Percentiles rank a stretch among this genome's conserved stretches.
phyloP scores from a whole-genome alignment of 495 filamentous ascomycete genomes.

The Trichocladium antarcticum region DNA sequence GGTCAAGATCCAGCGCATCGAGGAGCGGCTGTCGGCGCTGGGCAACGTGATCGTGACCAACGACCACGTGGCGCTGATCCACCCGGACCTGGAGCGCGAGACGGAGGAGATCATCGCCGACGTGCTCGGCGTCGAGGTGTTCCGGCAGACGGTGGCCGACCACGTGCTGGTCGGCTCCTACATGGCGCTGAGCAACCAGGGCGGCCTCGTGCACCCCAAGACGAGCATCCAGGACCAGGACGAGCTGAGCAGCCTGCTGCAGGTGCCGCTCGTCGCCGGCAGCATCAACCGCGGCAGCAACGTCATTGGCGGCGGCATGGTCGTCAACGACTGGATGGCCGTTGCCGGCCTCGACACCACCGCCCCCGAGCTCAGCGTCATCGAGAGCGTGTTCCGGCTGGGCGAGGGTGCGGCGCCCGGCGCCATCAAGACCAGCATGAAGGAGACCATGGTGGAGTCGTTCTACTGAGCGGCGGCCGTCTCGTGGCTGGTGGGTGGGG shows the following conservation, averaged over 20 bases:
- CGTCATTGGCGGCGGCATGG: constrained; percentile 96
- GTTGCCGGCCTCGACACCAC: constrained; percentile 96
- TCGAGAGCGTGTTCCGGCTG: constrained; percentile 88
- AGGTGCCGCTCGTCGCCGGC: constrained; percentile 91
- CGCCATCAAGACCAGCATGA: constrained; percentile 66
- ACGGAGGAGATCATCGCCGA: constrained; percentile 95
- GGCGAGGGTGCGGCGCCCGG: constrained; percentile 75
- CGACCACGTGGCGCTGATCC: constrained; percentile 91
- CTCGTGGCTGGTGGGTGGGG: neutral
- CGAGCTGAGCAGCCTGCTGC: constrained; percentile 83
- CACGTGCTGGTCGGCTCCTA: constrained; percentile 93
- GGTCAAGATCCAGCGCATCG: constrained; percentile 87
- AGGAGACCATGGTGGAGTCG: constrained; percentile 96
- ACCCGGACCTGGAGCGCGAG: constrained; percentile 94
- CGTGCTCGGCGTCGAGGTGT: constrained; percentile 93
- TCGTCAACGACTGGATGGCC: constrained; percentile 98
- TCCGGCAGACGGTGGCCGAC: constrained; percentile 92
- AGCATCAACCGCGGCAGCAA: constrained; percentile 83
- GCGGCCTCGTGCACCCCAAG: constrained; percentile 94
- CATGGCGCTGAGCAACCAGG: constrained; percentile 92
- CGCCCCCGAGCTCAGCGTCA: constrained; percentile 87
- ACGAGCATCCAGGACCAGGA: constrained; percentile 95
- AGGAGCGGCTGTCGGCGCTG: constrained; percentile 89
- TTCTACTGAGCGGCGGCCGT: constrained; percentile 60
- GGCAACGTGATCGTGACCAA: constrained; percentile 96